phyloP scores from a whole-genome alignment of 2,329 filamentous ascomycete species.

The Hymenoscyphus albidus region DNA sequence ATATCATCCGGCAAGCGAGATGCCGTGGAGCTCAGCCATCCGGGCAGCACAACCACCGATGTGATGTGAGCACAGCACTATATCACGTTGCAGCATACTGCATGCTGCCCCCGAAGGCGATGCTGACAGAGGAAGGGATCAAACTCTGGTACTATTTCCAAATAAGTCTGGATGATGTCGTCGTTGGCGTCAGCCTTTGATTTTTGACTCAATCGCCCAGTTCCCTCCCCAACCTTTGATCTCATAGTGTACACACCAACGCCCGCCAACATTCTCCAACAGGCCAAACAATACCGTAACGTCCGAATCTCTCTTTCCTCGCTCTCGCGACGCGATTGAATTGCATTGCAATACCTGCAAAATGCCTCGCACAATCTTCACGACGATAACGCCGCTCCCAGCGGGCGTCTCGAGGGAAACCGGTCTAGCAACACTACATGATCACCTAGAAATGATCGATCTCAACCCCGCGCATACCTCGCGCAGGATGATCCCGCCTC shows the following conservation, averaged over 20 bases:
- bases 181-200: neutral
- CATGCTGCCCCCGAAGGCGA: neutral
- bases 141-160: neutral
- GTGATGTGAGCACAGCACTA: neutral
- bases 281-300: neutral
- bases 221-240: neutral
- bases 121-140: neutral
- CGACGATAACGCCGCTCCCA: slow-evolving; percentile 73
- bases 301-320: neutral
- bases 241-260: neutral
- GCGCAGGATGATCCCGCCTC: slow-evolving; percentile 62
- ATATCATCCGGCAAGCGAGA: neutral
- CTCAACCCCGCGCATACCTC: slow-evolving; percentile 64
- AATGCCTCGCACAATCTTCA: slow-evolving; percentile 65
- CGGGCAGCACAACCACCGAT: neutral
- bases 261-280: neutral
- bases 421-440: slow-evolving; percentile 72
- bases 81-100: neutral
- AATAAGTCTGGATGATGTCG: neutral
- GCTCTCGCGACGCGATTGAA: neutral
- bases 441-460: slow-evolving; percentile 65
- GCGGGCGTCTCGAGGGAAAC: slow-evolving; percentile 60
- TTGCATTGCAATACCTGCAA: slow-evolving; percentile 41
- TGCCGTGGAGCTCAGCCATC: neutral
- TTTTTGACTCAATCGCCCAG: neutral